Conservation (phyloP, 2,329 filamentous ascomycete genomes). For the Oidium heveae region DNA sequence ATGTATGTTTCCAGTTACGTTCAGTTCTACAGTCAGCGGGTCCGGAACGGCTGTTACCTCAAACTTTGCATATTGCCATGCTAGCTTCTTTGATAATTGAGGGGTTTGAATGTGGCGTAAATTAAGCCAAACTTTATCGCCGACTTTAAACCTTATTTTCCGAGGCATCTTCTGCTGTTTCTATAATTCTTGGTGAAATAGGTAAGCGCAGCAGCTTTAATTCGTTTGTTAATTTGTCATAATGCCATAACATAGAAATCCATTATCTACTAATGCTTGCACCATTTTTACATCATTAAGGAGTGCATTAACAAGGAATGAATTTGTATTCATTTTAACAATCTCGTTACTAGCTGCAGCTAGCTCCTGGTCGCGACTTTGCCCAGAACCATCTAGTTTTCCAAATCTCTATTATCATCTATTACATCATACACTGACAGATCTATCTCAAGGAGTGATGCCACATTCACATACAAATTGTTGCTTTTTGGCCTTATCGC, state of each 20-base stretch:
- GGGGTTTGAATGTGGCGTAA: neutral
- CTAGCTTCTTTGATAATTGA: neutral
- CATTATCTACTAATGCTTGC: neutral
- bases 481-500: neutral
- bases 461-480: neutral
- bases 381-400: neutral
- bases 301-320: neutral
- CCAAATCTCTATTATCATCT: neutral
- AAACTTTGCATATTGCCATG: neutral
- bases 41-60: neutral
- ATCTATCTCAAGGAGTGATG: neutral
- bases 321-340: neutral
- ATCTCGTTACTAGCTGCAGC: no score
- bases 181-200: neutral
- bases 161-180: neutral
- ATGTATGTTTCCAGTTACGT: neutral
- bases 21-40: neutral
- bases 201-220: neutral
- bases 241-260: neutral
- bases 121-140: neutral
- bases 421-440: no score
- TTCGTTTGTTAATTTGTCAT: neutral
- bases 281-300: neutral
- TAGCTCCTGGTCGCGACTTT: no score
- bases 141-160: neutral